Conservation (phyloP, 2,329 filamentous ascomycete genomes). For the Spiromastix sp. region DNA sequence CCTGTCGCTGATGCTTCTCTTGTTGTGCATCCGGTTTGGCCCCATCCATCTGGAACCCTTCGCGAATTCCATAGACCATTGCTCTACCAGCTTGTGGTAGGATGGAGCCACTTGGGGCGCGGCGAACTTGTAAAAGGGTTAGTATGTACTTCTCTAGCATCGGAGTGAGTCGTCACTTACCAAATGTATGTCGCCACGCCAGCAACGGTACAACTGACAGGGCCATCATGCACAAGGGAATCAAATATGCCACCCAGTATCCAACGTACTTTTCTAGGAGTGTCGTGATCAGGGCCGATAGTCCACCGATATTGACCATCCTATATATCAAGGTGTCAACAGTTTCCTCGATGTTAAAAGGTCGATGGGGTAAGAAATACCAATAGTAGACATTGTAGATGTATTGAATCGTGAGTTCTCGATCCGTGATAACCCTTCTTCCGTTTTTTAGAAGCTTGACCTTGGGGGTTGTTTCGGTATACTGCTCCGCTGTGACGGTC, state of each 20-base stretch:
- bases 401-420: conserved; percentile 30
- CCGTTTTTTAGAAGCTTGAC: conserved; percentile 16
- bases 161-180: conserved; percentile 5
- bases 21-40: conserved; percentile 39
- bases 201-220: conserved; percentile 9
- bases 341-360: conserved; percentile 8
- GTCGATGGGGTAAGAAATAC: conserved; percentile 11
- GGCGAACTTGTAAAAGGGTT: conserved; percentile 1
- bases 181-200: conserved; percentile 4
- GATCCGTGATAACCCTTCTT: conserved; percentile 3
- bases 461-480: conserved; percentile 14
- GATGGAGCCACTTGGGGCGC: conserved; percentile 8
- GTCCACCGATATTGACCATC: conserved; percentile 52
- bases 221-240: conserved; percentile 20
- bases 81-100: conserved; percentile 7
- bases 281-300: conserved; percentile 50
- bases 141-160: not conserved
- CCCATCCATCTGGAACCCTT: conserved; percentile 8
- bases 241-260: conserved; percentile 51
- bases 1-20: conserved; percentile 48
- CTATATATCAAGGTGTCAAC: conserved; percentile 39
- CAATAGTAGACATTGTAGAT: conserved; percentile 32
- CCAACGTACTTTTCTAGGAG: conserved; percentile 52
- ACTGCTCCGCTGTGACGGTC: conserved; percentile 24
- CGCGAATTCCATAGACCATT: conserved; percentile 4